A percentile compares a stretch with the other conserved stretches of the same genome.
phyloP scores from a whole-genome alignment of 2,329 filamentous ascomycete genomes.

The Apiospora koreana region DNA sequence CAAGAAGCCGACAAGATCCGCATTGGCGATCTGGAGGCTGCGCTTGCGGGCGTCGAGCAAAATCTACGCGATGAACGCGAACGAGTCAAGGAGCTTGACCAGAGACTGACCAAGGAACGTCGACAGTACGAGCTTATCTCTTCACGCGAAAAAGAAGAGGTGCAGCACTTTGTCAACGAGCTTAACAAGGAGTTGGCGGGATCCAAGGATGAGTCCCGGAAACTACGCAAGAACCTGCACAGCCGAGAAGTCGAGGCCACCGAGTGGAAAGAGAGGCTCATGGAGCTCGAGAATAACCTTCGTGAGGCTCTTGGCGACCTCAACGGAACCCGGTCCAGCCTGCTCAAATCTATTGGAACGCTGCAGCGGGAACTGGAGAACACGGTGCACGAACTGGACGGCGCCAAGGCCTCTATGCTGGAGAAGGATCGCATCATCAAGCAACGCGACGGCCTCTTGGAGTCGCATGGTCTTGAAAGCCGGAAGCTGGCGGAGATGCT shows the following conservation, averaged over 20 bases:
- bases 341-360: slow-evolving; percentile 86
- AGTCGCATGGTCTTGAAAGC: slow-evolving; percentile 84
- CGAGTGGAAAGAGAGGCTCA: slow-evolving; percentile 87
- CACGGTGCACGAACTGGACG: slow-evolving; percentile 79
- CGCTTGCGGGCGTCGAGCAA: slow-evolving; percentile 76
- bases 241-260: slow-evolving; percentile 85
- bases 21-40: slow-evolving; percentile 89
- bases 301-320: slow-evolving; percentile 85
- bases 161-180: slow-evolving; percentile 90
- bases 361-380: slow-evolving; percentile 86
- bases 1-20: slow-evolving; percentile 98
- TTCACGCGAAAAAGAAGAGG: slow-evolving; percentile 88
- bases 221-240: slow-evolving; percentile 79
- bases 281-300: slow-evolving; percentile 87
- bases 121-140: slow-evolving; percentile 85
- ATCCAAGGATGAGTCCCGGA: slow-evolving; percentile 83
- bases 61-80: slow-evolving; percentile 84
- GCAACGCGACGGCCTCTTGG: slow-evolving; percentile 83
- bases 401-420: slow-evolving; percentile 72
- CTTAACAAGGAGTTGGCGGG: slow-evolving; percentile 81
- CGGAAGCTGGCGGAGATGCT: slow-evolving; percentile 83
- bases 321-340: slow-evolving; percentile 79
- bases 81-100: slow-evolving; percentile 68
- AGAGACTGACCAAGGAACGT: slow-evolving; percentile 76
- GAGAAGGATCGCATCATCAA: slow-evolving; percentile 91